Percentiles rank a stretch among this genome's conserved stretches.
These are phyloP conservation scores for Cyclocybe aegerita DNA, from an alignment of 768 basidiomycete species.

Conservation along the genomic window DNA sequence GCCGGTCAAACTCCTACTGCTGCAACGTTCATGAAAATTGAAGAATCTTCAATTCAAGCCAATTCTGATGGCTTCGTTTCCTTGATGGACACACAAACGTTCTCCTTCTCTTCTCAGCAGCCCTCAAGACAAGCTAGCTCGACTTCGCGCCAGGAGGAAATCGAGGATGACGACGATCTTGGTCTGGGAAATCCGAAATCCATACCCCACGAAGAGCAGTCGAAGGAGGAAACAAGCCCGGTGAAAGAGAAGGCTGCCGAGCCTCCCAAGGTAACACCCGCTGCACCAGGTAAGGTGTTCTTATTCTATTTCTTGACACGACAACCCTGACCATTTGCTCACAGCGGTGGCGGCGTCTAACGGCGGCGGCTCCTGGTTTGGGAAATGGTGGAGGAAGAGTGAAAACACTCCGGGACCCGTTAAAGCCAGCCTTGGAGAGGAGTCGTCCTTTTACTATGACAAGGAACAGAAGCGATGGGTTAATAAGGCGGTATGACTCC, in stretches of 20 bases:
- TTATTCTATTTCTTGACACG: not conserved
- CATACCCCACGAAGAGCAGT: slow-evolving; percentile 31
- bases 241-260: slow-evolving; percentile 12
- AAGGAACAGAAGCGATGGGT: slow-evolving; percentile 96
- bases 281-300: slow-evolving; percentile 13
- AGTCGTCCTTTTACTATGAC: slow-evolving; percentile 89
- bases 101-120: slow-evolving; percentile 33
- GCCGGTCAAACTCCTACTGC: slow-evolving; percentile 62
- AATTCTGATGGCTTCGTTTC: slow-evolving; percentile 74
- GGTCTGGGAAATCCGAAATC: slow-evolving; percentile 79
- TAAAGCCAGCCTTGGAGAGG: slow-evolving; percentile 91
- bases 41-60: slow-evolving; percentile 37
- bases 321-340: not conserved
- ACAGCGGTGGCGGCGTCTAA: slow-evolving; percentile 12
- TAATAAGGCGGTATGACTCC: slow-evolving; percentile 74
- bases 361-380: slow-evolving; percentile 68
- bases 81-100: slow-evolving; percentile 67
- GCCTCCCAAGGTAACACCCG: slow-evolving; percentile 12
- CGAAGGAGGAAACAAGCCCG: slow-evolving; percentile 20
- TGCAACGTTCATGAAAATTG: slow-evolving; percentile 59
- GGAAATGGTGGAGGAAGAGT: slow-evolving; percentile 74
- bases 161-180: slow-evolving; percentile 83
- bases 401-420: slow-evolving; percentile 67
- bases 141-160: slow-evolving; percentile 24
- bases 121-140: slow-evolving; percentile 15